Conservation (phyloP, 768 basidiomycete genomes). For the Hortiboletus flavorubellus region DNA sequence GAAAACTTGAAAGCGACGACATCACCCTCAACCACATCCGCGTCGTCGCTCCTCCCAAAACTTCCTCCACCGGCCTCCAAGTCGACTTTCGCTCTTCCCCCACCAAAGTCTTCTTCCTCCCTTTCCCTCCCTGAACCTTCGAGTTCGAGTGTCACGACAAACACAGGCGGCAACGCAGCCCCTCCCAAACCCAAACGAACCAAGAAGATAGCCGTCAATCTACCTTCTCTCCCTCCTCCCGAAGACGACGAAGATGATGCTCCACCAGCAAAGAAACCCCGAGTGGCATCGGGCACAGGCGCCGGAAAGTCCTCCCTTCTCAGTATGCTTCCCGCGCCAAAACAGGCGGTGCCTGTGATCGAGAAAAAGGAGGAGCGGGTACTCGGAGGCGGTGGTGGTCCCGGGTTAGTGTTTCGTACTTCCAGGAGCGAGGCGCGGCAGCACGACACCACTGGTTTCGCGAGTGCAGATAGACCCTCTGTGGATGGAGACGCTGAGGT, state of each 20-base stretch:
- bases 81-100: slow-evolving; percentile 35
- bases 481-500: slow-evolving; percentile 7
- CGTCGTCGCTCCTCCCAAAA: slow-evolving; percentile 16
- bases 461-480: slow-evolving; percentile 21
- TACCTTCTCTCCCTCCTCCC: slow-evolving; percentile 29
- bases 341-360: slow-evolving; percentile 43
- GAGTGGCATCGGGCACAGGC: slow-evolving; percentile 41
- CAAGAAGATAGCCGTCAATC: slow-evolving; percentile 42
- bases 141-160: background rate
- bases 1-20: slow-evolving; percentile 26
- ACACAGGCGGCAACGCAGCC: slow-evolving; percentile 7
- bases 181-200: slow-evolving; percentile 39
- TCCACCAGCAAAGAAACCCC: slow-evolving; percentile 59
- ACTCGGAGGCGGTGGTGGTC: slow-evolving; percentile 61
- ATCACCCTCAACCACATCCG: background rate
- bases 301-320: slow-evolving; percentile 64
- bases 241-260: slow-evolving; percentile 44
- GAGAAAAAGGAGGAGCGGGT: slow-evolving; percentile 45
- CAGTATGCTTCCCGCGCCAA: slow-evolving; percentile 75
- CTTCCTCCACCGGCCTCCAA: slow-evolving; percentile 30
- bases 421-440: slow-evolving; percentile 13
- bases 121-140: slow-evolving; percentile 29
- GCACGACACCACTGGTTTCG: slow-evolving; percentile 15
- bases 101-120: slow-evolving; percentile 28
- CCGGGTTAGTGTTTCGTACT: slow-evolving; percentile 58